phyloP scores from a whole-genome alignment of 495 filamentous ascomycete genomes.

The Neurospora pannonica region DNA sequence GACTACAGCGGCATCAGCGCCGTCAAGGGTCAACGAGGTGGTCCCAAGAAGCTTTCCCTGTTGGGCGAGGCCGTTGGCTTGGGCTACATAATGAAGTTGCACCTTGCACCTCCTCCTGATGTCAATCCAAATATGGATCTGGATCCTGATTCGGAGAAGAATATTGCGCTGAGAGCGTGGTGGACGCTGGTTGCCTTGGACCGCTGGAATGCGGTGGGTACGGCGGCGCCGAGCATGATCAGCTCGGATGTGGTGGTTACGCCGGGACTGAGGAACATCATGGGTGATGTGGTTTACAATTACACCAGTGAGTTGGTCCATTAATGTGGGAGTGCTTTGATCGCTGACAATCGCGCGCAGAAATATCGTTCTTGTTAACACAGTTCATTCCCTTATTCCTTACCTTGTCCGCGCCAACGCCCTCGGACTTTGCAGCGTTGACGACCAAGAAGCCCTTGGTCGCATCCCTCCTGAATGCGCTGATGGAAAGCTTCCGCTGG shows the following conservation, averaged over 20 bases:
- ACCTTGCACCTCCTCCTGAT: constrained; percentile 25
- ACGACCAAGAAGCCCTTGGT: constrained; percentile 8
- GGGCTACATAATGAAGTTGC: constrained; percentile 49
- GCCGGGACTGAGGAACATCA: constrained; percentile 53
- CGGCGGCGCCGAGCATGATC: constrained; percentile 48
- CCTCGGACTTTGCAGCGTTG: constrained; percentile 5
- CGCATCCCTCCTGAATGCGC: constrained; percentile 15
- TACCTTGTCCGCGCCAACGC: constrained; percentile 3
- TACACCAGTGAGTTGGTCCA: constrained; percentile 55
- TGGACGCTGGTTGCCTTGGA: constrained; percentile 64
- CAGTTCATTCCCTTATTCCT: constrained; percentile 19
- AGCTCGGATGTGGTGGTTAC: constrained; percentile 51
- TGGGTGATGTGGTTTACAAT: constrained; percentile 55
- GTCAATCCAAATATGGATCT: constrained; percentile 15
- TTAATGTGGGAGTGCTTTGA: neutral
- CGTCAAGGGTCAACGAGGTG: constrained; percentile 21
- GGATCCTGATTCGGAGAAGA: constrained; percentile 62
- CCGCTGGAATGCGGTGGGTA: constrained; percentile 65
- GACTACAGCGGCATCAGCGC: constrained; percentile 37
- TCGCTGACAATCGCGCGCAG: constrained; percentile 21
- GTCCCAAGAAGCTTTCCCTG: constrained; percentile 30
- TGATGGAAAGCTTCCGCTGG: constrained; percentile 39
- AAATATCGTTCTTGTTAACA: constrained; percentile 27
- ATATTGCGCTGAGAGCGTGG: constrained; percentile 63
- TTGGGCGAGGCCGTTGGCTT: constrained; percentile 50